phyloP scores from a whole-genome alignment of 208 protist genomes.

The Acanthamoeba royreba region DNA sequence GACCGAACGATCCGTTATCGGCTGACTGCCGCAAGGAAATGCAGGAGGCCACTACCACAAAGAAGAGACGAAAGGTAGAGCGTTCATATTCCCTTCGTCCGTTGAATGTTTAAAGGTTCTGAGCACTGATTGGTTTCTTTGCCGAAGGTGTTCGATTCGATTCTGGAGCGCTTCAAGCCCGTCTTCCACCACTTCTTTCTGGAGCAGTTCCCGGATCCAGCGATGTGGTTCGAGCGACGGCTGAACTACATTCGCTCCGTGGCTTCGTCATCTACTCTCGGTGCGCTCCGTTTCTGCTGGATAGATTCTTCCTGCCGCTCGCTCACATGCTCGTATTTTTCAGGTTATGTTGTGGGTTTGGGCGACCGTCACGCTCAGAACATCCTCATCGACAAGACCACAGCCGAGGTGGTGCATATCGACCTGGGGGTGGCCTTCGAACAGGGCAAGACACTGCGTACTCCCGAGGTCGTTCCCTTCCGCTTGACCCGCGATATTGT shows the following conservation, averaged over 20 bases:
- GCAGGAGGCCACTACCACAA: not conserved
- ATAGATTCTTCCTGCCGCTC: not conserved
- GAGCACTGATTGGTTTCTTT: not conserved
- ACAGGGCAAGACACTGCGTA: constrained; percentile 86
- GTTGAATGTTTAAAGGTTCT: not conserved
- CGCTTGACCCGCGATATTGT: constrained; percentile 94
- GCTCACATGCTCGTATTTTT: not conserved
- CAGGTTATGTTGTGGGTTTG: constrained; percentile 92
- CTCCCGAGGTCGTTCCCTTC: constrained; percentile 95
- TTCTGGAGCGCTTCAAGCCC: constrained; percentile 83
- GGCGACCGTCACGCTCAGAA: constrained; percentile 95
- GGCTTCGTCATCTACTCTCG: constrained; percentile 86
- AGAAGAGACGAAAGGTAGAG: not conserved
- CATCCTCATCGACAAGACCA: constrained; percentile 89
- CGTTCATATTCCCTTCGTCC: too few relatives aligned
- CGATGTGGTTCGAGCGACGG: constrained; percentile 82
- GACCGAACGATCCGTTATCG: not conserved
- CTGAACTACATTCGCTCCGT: constrained; percentile 89
- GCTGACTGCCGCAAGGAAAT: constrained; percentile 43
- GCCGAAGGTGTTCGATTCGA: not conserved
- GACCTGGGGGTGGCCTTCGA: constrained; percentile 95
- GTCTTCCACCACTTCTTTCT: constrained; percentile 95
- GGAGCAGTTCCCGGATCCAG: constrained; percentile 82
- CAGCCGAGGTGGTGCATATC: constrained; percentile 93
- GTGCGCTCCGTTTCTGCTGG: not conserved